phyloP scores from a whole-genome alignment of 768 basidiomycete species.

The Xerocomus potaroensis region DNA sequence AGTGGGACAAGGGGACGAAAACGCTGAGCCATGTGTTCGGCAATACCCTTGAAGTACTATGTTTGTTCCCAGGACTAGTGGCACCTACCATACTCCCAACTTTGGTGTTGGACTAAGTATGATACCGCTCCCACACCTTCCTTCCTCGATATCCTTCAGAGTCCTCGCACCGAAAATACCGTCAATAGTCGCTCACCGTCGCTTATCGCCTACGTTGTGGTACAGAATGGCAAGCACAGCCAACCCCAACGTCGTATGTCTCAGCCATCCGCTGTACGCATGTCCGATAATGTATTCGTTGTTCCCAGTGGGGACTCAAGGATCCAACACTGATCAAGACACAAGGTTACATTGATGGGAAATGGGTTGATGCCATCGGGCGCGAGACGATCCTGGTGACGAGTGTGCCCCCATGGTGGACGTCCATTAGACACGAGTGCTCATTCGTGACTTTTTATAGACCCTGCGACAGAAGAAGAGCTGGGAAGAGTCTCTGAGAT shows the following conservation, averaged over 20 bases:
- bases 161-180: constrained; percentile 15
- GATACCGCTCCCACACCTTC: constrained; percentile 13
- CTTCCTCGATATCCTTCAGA: constrained; percentile 16
- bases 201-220: constrained; percentile 12
- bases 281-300: neutral
- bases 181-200: constrained; percentile 1
- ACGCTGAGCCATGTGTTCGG: constrained; percentile 15
- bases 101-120: constrained; percentile 2
- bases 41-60: neutral
- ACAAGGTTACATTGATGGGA: constrained; percentile 77
- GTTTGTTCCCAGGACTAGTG: neutral
- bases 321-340: constrained; percentile 72
- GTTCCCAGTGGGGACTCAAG: constrained; percentile 62
- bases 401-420: constrained; percentile 46
- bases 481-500: constrained; percentile 89
- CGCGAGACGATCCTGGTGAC: constrained; percentile 69
- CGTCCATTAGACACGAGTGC: neutral
- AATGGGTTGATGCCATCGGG: constrained; percentile 79
- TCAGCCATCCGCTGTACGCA: neutral
- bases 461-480: constrained; percentile 82
- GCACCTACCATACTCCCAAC: too few relatives aligned
- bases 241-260: constrained; percentile 32
- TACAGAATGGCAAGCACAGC: constrained; percentile 56
- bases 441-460: constrained; percentile 36
- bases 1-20: constrained; percentile 24